Conservation (phyloP, 768 basidiomycete species). For the Collybiopsis luxurians region DNA sequence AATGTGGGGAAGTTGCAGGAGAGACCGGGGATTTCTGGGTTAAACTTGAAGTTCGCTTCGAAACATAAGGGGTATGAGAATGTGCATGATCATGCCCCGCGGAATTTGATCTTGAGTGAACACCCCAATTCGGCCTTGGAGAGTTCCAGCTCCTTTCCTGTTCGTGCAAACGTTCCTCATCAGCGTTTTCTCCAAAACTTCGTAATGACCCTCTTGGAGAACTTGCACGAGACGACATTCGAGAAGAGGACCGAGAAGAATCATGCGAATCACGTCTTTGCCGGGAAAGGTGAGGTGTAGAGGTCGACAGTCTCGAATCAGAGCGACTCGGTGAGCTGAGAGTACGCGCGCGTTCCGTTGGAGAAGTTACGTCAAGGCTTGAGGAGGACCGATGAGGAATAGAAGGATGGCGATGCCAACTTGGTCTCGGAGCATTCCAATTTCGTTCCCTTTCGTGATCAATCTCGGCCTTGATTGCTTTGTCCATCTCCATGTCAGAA, state of each 20-base stretch:
- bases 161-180: slow-evolving; percentile 37
- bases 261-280: slow-evolving; percentile 31
- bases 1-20: slow-evolving; percentile 12
- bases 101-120: slow-evolving; percentile 12
- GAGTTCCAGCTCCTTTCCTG: slow-evolving; percentile 73
- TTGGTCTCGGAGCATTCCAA: slow-evolving; percentile 67
- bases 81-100: background rate
- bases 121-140: slow-evolving; percentile 53
- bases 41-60: background rate
- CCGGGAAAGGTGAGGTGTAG: slow-evolving; percentile 4
- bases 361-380: slow-evolving; percentile 44
- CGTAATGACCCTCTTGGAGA: slow-evolving; percentile 25
- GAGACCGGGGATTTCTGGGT: slow-evolving; percentile 12
- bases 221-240: slow-evolving; percentile 10
- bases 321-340: slow-evolving; percentile 39
- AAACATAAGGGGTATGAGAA: background rate
- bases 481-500: slow-evolving; percentile 26
- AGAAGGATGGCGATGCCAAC: slow-evolving; percentile 37
- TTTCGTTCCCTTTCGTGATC: slow-evolving; percentile 61
- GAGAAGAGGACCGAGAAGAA: slow-evolving; percentile 10
- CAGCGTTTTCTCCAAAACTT: slow-evolving; percentile 27
- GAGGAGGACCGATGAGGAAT: slow-evolving; percentile 16
- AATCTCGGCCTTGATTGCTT: slow-evolving; percentile 29
- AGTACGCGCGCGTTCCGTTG: slow-evolving; percentile 28
- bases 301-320: slow-evolving; percentile 32